Evolutionary conservation across 257 asterid genomes (phyloP), one percentile per base, ranked within the genome.

Genomic region (Lavandula angustifolia): DNA sequence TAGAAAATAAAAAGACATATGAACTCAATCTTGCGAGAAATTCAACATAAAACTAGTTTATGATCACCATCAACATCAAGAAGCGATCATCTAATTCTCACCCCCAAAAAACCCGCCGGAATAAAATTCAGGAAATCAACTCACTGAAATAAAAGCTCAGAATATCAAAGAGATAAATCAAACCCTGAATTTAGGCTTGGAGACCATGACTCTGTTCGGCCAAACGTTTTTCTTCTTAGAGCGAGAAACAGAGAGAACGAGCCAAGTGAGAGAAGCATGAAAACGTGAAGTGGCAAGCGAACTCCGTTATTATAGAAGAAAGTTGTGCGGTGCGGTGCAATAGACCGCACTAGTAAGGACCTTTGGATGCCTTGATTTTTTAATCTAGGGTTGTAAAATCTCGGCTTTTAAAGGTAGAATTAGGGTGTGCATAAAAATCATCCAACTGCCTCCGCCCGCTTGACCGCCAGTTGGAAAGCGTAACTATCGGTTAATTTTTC

Each of bases 121-220:
- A 10, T 9, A 38, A 68, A 63, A 62, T 17, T 27, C 42, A 62
- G 2, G 29, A 58, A 60, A 62, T 50, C 7, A 62, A 49, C 22
- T 3, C 50, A 38, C 13, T 6, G 22, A 18, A 62, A 17, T 14
- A 7, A 13, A 59, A 43, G 8, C 22, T 5, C 1, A 9, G 60
- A 13, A 38, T 3, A 14, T 1, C 54, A 14, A 56, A 55, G 44
- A 54, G 38, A 60, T 60, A 61, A 61, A 62, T 48, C 74, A 59
- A 53, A 81, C 86, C 73, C 68, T 67, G 70, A 68, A 62, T 72
- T 75, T 81, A 9, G 81, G 50, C 50, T 78, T 75, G 49, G 79
- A 73, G 54, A 73, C 78, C 86, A 81, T 74, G 55, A 37, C 32
- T 51, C 48, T 29, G 67, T 35, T 58, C 48, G 37, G 35, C 0